These are phyloP conservation scores for Schrenkiella parvula DNA, from an alignment of 345 rosid species.

Conservation along the genomic window DNA sequence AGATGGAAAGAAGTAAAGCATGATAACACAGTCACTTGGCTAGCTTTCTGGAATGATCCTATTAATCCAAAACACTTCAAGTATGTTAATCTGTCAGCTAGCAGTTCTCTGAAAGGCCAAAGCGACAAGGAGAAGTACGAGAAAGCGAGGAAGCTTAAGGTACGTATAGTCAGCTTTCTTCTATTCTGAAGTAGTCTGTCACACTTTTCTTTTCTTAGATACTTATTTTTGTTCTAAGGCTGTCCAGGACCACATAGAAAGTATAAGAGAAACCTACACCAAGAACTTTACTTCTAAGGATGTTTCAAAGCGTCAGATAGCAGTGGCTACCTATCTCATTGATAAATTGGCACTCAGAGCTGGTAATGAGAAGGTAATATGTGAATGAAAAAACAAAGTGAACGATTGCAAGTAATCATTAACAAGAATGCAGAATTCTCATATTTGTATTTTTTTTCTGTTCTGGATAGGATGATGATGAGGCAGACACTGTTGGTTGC, in stretches of 20 bases:
- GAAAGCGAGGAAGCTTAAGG: constrained; percentile 90
- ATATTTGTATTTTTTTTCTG: neutral
- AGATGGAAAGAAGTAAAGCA: constrained; percentile 96
- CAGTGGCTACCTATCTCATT: constrained; percentile 92
- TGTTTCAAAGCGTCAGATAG: constrained; percentile 62
- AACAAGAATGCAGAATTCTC: neutral
- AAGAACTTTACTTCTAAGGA: constrained; percentile 71
- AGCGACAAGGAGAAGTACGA: constrained; percentile 93
- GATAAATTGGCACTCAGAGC: constrained; percentile 97
- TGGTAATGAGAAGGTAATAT: constrained; percentile 89
- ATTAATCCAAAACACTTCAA: constrained; percentile 65
- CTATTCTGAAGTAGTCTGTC: neutral
- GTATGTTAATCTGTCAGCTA: constrained; percentile 69
- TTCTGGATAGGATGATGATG: constrained; percentile 70
- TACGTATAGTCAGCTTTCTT: constrained; percentile 40
- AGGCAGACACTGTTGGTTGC: constrained; percentile 98
- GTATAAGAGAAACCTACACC: constrained; percentile 75
- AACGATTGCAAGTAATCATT: neutral
- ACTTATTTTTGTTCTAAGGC: neutral
- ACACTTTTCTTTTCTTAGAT: neutral
- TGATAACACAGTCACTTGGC: constrained; percentile 81
- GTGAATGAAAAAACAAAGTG: neutral
- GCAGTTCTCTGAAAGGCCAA: constrained; percentile 84
- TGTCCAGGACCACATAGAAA: constrained; percentile 59
- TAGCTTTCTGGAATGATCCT: constrained; percentile 93